These are phyloP conservation scores for Musa balbisiana DNA, from an alignment of 202 grass and related monocot species.

Conservation along the genomic window DNA sequence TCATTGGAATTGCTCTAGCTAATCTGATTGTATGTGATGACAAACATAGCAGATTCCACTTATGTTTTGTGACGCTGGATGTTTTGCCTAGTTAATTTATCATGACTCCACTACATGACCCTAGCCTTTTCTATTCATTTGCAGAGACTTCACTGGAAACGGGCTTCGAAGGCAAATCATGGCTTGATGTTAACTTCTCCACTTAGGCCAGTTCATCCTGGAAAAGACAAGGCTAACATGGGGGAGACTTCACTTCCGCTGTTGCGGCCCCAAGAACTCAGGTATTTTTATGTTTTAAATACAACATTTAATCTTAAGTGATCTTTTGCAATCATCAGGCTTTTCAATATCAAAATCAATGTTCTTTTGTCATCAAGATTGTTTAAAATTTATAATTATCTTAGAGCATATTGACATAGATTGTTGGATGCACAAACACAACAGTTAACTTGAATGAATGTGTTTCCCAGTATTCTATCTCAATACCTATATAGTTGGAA, in stretches of 20 bases:
- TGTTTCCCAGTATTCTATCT: not conserved
- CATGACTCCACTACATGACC: no score
- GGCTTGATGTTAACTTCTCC: slow-evolving; percentile 45
- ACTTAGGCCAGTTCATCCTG: slow-evolving; percentile 24
- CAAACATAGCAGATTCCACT: not conserved
- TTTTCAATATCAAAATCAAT: not conserved
- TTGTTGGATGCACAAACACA: not conserved
- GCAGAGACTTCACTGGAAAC: slow-evolving; percentile 49
- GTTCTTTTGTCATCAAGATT: not conserved
- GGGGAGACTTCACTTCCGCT: slow-evolving; percentile 19
- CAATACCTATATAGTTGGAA: no score
- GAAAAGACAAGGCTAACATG: not conserved
- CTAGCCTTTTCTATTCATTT: slow-evolving; percentile 7
- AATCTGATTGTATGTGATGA: slow-evolving; percentile 33
- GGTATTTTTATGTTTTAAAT: slow-evolving; percentile 26
- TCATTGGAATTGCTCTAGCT: slow-evolving; percentile 39
- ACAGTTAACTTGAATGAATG: not conserved
- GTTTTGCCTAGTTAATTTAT: not conserved
- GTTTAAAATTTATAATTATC: not conserved
- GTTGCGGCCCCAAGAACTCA: slow-evolving; percentile 33
- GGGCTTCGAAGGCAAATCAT: slow-evolving; percentile 32
- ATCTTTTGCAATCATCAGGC: not conserved
- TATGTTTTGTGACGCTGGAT: not conserved
- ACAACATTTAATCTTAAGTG: not conserved
- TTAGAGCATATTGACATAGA: slow-evolving; percentile 2